A percentile compares a stretch with the other conserved stretches of the same genome.
These are phyloP conservation scores for Penstemon eatonii DNA, from an alignment of 257 asterid species.

Conservation along the genomic window DNA sequence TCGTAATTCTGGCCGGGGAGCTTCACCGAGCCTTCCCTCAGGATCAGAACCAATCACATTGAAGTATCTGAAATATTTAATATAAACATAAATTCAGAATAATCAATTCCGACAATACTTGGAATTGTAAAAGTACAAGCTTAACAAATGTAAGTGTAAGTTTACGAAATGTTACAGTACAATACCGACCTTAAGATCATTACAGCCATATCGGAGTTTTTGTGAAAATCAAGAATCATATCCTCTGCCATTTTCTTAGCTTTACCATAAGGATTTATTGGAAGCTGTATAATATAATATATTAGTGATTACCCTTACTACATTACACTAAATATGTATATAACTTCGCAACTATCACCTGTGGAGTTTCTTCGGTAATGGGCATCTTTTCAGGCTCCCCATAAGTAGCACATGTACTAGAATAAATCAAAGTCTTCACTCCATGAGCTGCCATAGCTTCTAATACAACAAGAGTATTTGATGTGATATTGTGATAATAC, in stretches of 20 bases:
- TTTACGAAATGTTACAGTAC: neutral
- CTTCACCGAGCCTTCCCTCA: constrained; percentile 32
- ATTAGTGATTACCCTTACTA: constrained; percentile 13
- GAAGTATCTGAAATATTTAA: constrained; percentile 28
- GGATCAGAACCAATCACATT: constrained; percentile 39
- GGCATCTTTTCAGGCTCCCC: constrained; percentile 37
- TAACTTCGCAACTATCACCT: constrained; percentile 10
- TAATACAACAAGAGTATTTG: constrained; percentile 65
- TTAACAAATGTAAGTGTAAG: neutral
- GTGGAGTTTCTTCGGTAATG: constrained; percentile 33
- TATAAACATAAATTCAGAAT: neutral
- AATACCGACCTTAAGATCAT: constrained; percentile 75
- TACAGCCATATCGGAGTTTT: constrained; percentile 85
- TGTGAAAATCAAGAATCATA: constrained; percentile 84
- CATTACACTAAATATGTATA: neutral
- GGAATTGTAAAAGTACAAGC: neutral
- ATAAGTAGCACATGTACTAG: constrained; percentile 34
- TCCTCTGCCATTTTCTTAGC: constrained; percentile 99
- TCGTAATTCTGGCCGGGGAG: constrained; percentile 33
- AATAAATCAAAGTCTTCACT: constrained; percentile 32
- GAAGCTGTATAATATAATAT: constrained; percentile 47
- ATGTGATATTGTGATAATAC: constrained; percentile 95
- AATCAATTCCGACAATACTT: neutral
- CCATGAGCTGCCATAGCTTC: constrained; percentile 33
- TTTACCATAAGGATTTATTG: constrained; percentile 96